phyloP scores from a whole-genome alignment of 495 filamentous ascomycete genomes.

The Aspergillus kassunensis region DNA sequence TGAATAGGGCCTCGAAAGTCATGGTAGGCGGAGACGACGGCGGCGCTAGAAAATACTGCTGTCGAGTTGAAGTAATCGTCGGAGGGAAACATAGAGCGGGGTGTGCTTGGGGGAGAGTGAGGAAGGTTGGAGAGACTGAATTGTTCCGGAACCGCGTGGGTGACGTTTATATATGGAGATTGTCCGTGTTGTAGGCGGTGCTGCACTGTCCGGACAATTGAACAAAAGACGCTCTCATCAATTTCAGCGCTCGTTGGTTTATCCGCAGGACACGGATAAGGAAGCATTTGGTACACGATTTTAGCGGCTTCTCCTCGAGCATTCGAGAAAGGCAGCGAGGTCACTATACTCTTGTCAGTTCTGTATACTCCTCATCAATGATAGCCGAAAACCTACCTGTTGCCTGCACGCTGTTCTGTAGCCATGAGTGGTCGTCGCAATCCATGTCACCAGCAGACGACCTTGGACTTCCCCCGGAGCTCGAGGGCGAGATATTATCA shows the following conservation, averaged over 20 bases:
- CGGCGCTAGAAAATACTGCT: slow-evolving; percentile 51
- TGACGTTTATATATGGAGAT: slow-evolving; percentile 57
- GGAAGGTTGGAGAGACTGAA: slow-evolving; percentile 61
- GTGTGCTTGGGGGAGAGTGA: slow-evolving; percentile 56
- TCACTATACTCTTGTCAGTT: slow-evolving; percentile 25
- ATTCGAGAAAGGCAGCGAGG: slow-evolving; percentile 34
- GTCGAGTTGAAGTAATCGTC: slow-evolving; percentile 55
- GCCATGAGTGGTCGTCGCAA: slow-evolving; percentile 38
- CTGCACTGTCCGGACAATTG: slow-evolving; percentile 53
- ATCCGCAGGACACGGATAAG: slow-evolving; percentile 53
- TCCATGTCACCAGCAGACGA: slow-evolving; percentile 40
- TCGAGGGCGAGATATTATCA: slow-evolving; percentile 34
- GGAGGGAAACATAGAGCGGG: slow-evolving; percentile 40
- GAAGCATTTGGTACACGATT: slow-evolving; percentile 60
- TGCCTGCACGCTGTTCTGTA: slow-evolving; percentile 42
- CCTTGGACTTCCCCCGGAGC: slow-evolving; percentile 34
- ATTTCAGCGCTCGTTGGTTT: slow-evolving; percentile 29
- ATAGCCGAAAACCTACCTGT: slow-evolving; percentile 30
- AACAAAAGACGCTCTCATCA: slow-evolving; percentile 41
- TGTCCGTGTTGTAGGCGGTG: slow-evolving; percentile 42
- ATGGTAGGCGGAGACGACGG: slow-evolving; percentile 51
- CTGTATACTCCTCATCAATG: background rate
- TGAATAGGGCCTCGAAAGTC: slow-evolving; percentile 50
- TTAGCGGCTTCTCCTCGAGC: slow-evolving; percentile 45
- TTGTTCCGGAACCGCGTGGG: slow-evolving; percentile 58